phyloP scores from a whole-genome alignment of 2,329 filamentous ascomycete species.

The Waltergamsia citrina region DNA sequence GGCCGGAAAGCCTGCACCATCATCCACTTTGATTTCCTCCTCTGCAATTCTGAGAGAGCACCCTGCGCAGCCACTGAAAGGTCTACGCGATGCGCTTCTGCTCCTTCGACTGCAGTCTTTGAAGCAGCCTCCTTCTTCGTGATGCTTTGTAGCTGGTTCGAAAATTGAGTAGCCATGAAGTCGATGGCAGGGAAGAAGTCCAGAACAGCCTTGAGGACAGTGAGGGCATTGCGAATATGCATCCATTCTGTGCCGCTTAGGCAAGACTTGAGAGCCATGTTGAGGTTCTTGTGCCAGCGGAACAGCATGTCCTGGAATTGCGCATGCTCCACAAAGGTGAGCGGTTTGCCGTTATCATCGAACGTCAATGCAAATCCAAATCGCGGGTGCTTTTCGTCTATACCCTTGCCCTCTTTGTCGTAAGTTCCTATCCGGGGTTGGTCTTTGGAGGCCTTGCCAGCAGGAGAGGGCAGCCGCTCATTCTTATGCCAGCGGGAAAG shows the following conservation, averaged over 20 bases:
- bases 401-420: constrained; percentile 63
- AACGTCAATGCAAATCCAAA: constrained; percentile 72
- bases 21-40: constrained; percentile 58
- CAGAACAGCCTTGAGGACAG: constrained; percentile 70
- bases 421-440: constrained; percentile 62
- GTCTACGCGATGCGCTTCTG: constrained; percentile 58
- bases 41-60: constrained; percentile 60
- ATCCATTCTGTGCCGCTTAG: constrained; percentile 84
- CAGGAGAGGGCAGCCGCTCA: constrained; percentile 26
- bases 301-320: constrained; percentile 79
- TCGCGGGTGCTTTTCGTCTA: constrained; percentile 42
- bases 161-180: constrained; percentile 68
- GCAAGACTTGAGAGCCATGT: constrained; percentile 71
- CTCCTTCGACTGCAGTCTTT: constrained; percentile 35
- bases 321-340: constrained; percentile 69
- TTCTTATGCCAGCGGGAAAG: constrained; percentile 78
- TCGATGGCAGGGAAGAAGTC: constrained; percentile 83
- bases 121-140: constrained; percentile 48
- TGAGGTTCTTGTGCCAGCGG: constrained; percentile 83
- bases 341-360: constrained; percentile 55
- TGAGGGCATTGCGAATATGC: constrained; percentile 94
- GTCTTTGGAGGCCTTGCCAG: constrained; percentile 18
- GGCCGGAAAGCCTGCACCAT: constrained; percentile 65
- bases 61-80: constrained; percentile 66
- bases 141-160: constrained; percentile 56